A percentile compares a stretch with the other conserved stretches of the same genome.
phyloP scores from a whole-genome alignment of 257 asterid species.

The Anisodus acutangulus region DNA sequence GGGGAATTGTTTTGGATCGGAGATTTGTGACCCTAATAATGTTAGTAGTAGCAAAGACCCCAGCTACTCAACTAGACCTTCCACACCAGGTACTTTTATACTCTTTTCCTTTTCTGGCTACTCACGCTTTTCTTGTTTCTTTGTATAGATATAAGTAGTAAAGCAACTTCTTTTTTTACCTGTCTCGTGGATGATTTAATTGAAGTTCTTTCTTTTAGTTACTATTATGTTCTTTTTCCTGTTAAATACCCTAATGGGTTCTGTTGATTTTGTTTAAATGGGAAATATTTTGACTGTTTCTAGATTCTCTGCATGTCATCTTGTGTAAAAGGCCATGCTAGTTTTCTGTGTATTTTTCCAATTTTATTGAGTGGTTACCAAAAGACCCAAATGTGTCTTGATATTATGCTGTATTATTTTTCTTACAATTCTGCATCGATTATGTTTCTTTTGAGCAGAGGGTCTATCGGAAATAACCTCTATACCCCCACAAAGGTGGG shows the following conservation, averaged over 20 bases:
- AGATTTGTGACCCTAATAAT: constrained; percentile 44
- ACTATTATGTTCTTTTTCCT: neutral
- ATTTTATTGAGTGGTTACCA: neutral
- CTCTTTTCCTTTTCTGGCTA: constrained; percentile 34
- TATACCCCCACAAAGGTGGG: too few species aligned
- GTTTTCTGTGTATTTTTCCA: neutral
- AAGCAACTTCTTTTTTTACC: neutral
- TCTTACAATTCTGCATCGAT: too few species aligned
- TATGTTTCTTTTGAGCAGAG: too few species aligned
- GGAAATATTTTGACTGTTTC: neutral
- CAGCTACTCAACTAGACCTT: constrained; percentile 39
- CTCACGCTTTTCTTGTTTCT: constrained; percentile 24
- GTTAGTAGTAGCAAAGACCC: constrained; percentile 40
- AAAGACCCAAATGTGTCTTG: neutral
- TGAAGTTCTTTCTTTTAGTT: neutral
- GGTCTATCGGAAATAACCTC: too few species aligned
- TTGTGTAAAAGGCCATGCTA: neutral
- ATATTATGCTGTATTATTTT: too few species aligned
- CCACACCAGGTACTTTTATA: constrained; percentile 57
- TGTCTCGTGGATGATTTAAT: neutral
- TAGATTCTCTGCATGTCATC: constrained; percentile 17
- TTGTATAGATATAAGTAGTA: neutral
- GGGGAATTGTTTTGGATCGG: constrained; percentile 92
- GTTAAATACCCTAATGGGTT: neutral
- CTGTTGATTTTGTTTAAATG: neutral